Evolutionary conservation across 163 green algal genomes (phyloP), one percentile per base, ranked within the genome.

Genomic region (Volvox carteri): DNA sequence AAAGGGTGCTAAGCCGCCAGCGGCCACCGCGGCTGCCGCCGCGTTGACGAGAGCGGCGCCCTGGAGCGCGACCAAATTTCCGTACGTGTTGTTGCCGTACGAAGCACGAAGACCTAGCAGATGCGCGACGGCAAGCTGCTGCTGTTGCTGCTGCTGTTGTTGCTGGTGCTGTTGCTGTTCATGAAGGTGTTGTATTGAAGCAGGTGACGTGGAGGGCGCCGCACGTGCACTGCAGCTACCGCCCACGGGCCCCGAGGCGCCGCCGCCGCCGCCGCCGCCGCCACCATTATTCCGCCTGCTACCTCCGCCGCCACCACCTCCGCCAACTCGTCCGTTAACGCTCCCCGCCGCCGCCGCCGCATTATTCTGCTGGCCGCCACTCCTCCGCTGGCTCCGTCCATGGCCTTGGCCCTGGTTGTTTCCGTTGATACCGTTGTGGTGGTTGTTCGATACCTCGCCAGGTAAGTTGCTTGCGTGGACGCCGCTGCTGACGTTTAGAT

Each of bases 101-200:
- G 67, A 33, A 4, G 54, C 12, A 14, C 83, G 48, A 5, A 88
- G 67, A 18, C 83, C 83, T 0, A 88, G 68, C 19, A 88, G 50
- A 16, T 81, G 67, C 67, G 83, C 83, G 1, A 88, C 67, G 1
- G 83, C 83, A 1, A 81, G 35, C 35, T 87, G 81, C 33, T 87
- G 83, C 35, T 88, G 83, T 37, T 83, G 83, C 25, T 74, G 48
- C 28, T 83, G 67, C 42, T 83, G 83, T 30, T 39, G 60, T 21
- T 86, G 78, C 35, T 85, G 54, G n/a, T n/a, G n/a, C n/a, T n/a
- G n/a, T 37, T 86, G 78, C 42, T 86, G 79, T 30, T 87, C 50
- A 30, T 78, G 79, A 12, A 46, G 42, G 19, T 78, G 79, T 54
- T 78, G 79, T 35, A 19, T 4, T 39, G 19, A 6, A 52, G 16